A percentile compares a stretch with the other conserved stretches of the same genome.
These are phyloP conservation scores for Aspergillus pseudoterreus DNA, from an alignment of 2,329 filamentous ascomycete species.

Conservation along the genomic window DNA sequence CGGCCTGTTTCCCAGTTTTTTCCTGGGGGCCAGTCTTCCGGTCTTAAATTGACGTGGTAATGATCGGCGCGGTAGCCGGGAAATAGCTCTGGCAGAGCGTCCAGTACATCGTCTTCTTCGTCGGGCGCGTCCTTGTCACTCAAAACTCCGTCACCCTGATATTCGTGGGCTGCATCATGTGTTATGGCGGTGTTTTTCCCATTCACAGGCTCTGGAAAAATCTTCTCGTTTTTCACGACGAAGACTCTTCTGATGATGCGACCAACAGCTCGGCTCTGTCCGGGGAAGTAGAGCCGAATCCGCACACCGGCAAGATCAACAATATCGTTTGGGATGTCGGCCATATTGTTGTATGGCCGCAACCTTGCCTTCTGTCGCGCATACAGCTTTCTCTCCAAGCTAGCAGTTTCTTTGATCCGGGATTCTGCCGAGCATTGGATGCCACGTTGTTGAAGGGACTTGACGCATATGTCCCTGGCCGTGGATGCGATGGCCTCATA, in stretches of 20 bases:
- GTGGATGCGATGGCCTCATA: background rate
- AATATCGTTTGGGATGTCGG: conserved; percentile 10
- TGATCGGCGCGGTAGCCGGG: conserved; percentile 5
- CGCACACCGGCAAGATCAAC: conserved; percentile 12
- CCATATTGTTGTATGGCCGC: background rate
- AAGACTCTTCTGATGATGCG: background rate
- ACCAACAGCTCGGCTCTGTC: background rate
- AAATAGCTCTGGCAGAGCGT: background rate
- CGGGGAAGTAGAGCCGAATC: conserved; percentile 7
- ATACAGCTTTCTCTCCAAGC: conserved; percentile 1
- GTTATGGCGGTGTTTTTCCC: too few relatives aligned
- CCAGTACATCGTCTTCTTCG: background rate
- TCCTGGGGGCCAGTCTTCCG: background rate
- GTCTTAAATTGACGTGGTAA: conserved; percentile 1
- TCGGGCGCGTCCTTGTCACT: background rate
- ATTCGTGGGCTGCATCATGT: background rate
- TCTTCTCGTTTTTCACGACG: background rate
- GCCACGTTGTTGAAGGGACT: background rate
- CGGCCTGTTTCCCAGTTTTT: background rate
- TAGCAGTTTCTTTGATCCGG: conserved; percentile 6
- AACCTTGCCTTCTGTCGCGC: background rate
- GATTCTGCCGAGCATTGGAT: background rate
- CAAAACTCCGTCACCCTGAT: background rate
- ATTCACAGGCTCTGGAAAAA: background rate
- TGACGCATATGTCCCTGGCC: background rate